Evolutionary conservation across 73 alveolate species (phyloP), one percentile per base, ranked within the genome.

Genomic region (Paramecium pentaurelia): DNA sequence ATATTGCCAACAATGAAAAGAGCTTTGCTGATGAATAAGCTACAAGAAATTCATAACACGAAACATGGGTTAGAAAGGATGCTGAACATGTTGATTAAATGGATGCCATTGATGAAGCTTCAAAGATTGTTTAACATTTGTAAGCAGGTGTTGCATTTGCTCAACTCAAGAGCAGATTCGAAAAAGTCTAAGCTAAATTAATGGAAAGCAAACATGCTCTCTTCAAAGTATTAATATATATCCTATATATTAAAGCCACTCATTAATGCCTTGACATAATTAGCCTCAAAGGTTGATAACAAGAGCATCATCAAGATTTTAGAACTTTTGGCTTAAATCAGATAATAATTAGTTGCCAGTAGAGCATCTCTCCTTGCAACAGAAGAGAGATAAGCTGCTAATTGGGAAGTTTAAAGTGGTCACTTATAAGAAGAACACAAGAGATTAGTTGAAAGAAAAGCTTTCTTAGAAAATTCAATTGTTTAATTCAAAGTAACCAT

Each of bases 101-200:
- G 7, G 91, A 80, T 47, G 71, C 91, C 7, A 80, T 80, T 42
- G 91, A 80, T 47, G 91, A 80, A 36, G 91, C 91, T 27, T 32
- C 64, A 3, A 80, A 80, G 91, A 80, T 80, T 27, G 91, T 80
- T 25, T 80, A 80, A 80, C 91, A 80, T 42, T 80, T 80, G 27
- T 80, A 80, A 80, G 91, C 91, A 20, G 91, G 91, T 22, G 91
- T 80, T 42, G 91, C 91, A 12, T 80, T 80, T 36, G 75, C 91
- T 45, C 16, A 80, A 80, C 36, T 80, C 12, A 80, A 80, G 77
- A 80, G 91, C 30, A 80, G 91, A 80, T 80, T 80, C 16, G 91
- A 80, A 45, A 80, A 80, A 36, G 91, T 80, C 16, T 80, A 44
- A 40, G 91, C 91, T 25, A 80, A 80, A 36, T 47, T 80, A 11